Conservation (phyloP, 192 early-diverging fungal species). For the Phycomyces blakesleeanus region DNA sequence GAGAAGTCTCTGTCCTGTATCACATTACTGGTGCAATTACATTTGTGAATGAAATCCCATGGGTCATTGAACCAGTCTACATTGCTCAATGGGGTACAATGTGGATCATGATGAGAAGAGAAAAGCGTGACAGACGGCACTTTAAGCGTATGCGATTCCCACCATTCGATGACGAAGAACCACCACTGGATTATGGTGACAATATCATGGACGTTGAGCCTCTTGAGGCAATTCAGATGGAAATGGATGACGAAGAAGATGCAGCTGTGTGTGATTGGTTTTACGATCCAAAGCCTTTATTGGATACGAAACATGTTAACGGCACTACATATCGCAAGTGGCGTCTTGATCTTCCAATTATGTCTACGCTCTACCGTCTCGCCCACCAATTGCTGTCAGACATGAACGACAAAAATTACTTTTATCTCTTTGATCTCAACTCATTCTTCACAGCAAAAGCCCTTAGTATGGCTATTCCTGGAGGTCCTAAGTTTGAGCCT, state of each 20-base stretch:
- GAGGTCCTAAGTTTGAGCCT: constrained; percentile 97
- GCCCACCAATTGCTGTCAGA: constrained; percentile 93
- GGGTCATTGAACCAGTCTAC: constrained; percentile 96
- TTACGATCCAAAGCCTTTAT: constrained; percentile 92
- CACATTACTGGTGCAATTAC: constrained; percentile 99
- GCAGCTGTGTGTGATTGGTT: constrained; percentile 90
- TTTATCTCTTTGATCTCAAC: constrained; percentile 94
- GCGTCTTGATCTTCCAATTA: constrained; percentile 88
- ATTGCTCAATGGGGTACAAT: constrained; percentile 99
- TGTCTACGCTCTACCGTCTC: constrained; percentile 91
- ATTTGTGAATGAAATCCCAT: constrained; percentile 95
- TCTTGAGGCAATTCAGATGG: constrained; percentile 98
- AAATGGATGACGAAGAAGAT: constrained; percentile 94
- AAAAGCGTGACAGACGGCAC: constrained; percentile 95
- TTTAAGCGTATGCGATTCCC: constrained; percentile 99
- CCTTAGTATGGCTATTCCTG: constrained; percentile 96
- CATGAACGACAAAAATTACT: constrained; percentile 93
- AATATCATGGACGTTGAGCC: constrained; percentile 98
- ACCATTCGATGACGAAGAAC: constrained; percentile 98
- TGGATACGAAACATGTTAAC: constrained; percentile 73
- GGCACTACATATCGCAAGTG: constrained; percentile 86
- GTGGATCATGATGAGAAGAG: constrained; percentile 99
- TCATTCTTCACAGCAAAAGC: constrained; percentile 97
- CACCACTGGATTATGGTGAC: constrained; percentile 97
- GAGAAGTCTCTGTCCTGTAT: constrained; percentile 94